Base-by-base conservation (phyloP, 805 yeast genomes). In the Kuraishia cidri region DNA sequence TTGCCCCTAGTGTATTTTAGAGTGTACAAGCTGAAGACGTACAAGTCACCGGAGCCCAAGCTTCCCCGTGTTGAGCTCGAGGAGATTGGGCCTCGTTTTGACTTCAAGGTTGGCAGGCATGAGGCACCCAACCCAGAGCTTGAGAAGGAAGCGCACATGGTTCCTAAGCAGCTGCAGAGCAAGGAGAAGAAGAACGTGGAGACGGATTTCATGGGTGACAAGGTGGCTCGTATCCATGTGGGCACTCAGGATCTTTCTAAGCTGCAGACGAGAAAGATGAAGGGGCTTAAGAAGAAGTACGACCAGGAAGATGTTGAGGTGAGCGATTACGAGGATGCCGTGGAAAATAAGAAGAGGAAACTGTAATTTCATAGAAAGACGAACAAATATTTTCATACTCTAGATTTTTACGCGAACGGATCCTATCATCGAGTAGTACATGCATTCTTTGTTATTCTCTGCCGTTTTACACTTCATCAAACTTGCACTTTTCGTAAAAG, bases 191-290 rank as follows among this genome's bases (percentile, higher is more conserved):
- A 92, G 85, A 92, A 92, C 53, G 78, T 92, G 34, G 79, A 79
- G 41, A 73, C 79, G 29, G 97, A 92, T 56, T 49, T 67, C 35
- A 72, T 92, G 83, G 98, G 98, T 63, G 98, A 92, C 58, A 86
- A 90, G 75, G 71, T 92, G 40, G 98, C 97, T 48, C 83, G 90
- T 62, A 77, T 92, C 49, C 98, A 92, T 56, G 82, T 92, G 60
- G 97, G 96, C 61, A 79, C 79, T 57, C 98, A 92, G 67, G 97
- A 92, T 56, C 67, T 92, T 56, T 69, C 73, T 52, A 79, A 79
- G 57, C 59, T 92, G 54, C 98, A 92, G 64, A 90, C 98, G 5
- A 77, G 98, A 63, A 92, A 92, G 76, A 86, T 92, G 96, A 92
- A 92, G 71, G 98, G 98, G 56, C 69, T 92, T 52, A 92, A 92